Base-by-base conservation (phyloP, 2,329 filamentous ascomycete genomes). In the Podosphaera xanthii region DNA sequence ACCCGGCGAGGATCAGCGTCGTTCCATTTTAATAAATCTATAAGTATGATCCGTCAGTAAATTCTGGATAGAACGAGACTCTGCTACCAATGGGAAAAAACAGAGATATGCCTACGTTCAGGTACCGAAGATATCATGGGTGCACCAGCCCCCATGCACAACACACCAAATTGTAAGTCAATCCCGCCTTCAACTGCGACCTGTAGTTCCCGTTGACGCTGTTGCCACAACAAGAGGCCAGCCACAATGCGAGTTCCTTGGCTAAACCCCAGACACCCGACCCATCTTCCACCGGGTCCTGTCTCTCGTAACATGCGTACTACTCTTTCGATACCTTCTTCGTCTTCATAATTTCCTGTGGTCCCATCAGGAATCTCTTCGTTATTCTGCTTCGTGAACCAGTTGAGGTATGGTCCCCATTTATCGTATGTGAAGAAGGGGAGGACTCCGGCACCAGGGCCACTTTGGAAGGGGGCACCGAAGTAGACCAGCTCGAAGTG, bases 401-500 rank as follows among this genome's bases (percentile, higher is more conserved):
- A 65, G n/a, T 62, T 57, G 38, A 60, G 60, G 40, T 61, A 65
- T 4, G 64, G 63, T 12, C 59, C 62, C 34, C 62, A 64, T 52
- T 61, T 62, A 36, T 65, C 64, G 38, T 63, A 64, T 31, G 86
- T 81, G 12, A 65, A 65, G 46, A 86, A 81, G 12, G 75, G 70
- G 30, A 80, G 69, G 12, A 89, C 78, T 63, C 78, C 82, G 0
- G 80, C 75, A 48, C 83, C 81, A 0, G 84, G 72, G 2, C 74
- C 68, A 63, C 79, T 83, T 60, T 76, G 73, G 69, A 82, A 86
- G 1, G 85, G 84, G 0, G 75, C 86, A 64, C 89, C 79, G 63
- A 79, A 80, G 71, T 84, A 91, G 66, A 85, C 80, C 63, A 89
- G 76, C 48, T 86, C 81, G 69, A 88, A 87, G 53, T 76, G 70